phyloP scores from a whole-genome alignment of 192 early-diverging fungal species.

The Backusella morwellensis region DNA sequence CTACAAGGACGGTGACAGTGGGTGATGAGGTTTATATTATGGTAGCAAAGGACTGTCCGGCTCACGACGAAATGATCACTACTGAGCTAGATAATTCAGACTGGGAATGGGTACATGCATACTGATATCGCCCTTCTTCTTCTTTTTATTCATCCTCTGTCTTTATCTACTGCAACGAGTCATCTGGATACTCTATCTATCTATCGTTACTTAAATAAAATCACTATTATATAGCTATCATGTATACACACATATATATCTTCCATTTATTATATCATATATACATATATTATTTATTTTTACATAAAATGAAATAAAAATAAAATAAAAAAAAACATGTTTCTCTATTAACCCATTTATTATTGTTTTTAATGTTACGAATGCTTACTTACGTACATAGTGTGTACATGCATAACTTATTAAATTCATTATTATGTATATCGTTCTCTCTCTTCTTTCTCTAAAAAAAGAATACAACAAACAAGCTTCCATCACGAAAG shows the following conservation, averaged over 20 bases:
- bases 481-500: not conserved
- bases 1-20: not conserved
- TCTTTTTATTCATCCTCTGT: not conserved
- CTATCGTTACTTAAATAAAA: not conserved
- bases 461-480: not conserved
- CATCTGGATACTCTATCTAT: not conserved
- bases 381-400: not conserved
- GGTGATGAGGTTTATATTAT: slow-evolving; percentile 14
- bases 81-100: not conserved
- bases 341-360: not conserved
- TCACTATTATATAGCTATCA: not conserved
- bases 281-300: not conserved
- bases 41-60: not conserved
- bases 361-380: not conserved
- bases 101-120: slow-evolving; percentile 8
- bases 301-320: not conserved
- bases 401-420: not conserved
- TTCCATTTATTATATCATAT: not conserved
- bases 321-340: not conserved
- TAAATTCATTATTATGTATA: not conserved
- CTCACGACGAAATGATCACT: slow-evolving; percentile 1
- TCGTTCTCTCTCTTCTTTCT: not conserved
- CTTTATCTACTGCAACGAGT: not conserved
- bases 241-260: not conserved
- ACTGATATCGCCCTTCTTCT: not conserved